Conservation (phyloP, 306 rosid genomes). For the Pueraria montana region DNA sequence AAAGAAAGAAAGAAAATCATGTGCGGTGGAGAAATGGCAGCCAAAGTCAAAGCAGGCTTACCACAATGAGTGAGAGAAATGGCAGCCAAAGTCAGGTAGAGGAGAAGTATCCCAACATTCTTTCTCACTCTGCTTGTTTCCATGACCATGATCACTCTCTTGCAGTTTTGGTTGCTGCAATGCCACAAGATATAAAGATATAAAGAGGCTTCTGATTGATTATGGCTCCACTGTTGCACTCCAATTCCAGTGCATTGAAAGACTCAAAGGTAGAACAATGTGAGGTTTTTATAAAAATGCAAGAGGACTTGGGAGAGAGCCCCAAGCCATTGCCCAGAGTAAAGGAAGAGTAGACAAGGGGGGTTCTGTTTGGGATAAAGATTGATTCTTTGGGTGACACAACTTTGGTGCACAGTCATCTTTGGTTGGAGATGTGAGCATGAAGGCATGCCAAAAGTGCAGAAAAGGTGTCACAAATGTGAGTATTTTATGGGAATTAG, state of each 20-base stretch:
- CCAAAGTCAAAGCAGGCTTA: conserved; percentile 42
- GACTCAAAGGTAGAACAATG: conserved; percentile 42
- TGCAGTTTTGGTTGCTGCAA: conserved; percentile 37
- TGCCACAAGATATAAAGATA: conserved; percentile 20
- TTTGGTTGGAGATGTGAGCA: conserved; percentile 56
- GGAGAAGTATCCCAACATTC: conserved; percentile 52
- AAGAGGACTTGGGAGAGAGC: conserved; percentile 39
- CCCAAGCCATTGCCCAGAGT: conserved; percentile 30
- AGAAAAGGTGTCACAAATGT: conserved; percentile 51
- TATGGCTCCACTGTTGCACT: conserved; percentile 23
- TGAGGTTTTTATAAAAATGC: conserved; percentile 49
- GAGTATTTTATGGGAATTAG: conserved; percentile 58
- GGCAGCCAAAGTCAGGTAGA: conserved; percentile 56
- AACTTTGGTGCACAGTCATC: conserved; percentile 60
- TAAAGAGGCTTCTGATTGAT: neutral
- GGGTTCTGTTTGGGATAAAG: conserved; percentile 71
- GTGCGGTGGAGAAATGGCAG: too few species aligned
- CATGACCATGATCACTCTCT: conserved; percentile 52
- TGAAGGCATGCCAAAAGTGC: conserved; percentile 60
- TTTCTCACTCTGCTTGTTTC: conserved; percentile 53
- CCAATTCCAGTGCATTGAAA: conserved; percentile 51
- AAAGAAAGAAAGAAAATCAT: neutral
- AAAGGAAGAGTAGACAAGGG: conserved; percentile 54
- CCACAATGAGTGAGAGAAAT: conserved; percentile 73
- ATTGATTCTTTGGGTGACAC: conserved; percentile 72